Evolutionary conservation across 163 green algal genomes (phyloP), one percentile per base, ranked within the genome.

Genomic region (Coccomyxa subellipsoidea): DNA sequence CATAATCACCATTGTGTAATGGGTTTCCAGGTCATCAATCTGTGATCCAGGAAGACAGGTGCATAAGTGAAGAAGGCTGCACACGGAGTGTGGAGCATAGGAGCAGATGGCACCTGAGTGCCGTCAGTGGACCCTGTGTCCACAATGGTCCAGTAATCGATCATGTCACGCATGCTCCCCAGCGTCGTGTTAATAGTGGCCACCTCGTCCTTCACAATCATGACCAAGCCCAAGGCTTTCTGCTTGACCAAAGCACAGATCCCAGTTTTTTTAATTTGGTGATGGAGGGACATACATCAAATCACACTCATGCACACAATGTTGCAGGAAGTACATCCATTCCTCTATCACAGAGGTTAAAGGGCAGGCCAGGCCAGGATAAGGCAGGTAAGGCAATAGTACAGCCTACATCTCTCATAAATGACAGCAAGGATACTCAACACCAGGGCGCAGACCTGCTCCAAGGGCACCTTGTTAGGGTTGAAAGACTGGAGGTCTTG

Each of bases 161-260:
- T 59, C 32, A 54, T 27, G 18, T n/a, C 53, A 31, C 69, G 66
- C 8, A 77, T 37, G 35, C 78, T 76, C 15, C 31, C 53, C 23
- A 82, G 23, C 23, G 78, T 82, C 54, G 66, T 36, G n/a, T 40
- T 66, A 27, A 82, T 82, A 12, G 37, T 75, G 54, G 36, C 78
- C 2, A 66, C 78, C 78, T 82, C 78, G 36, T 82, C 59, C 54
- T 66, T 76, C 34, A 82, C 78, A 47, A 82, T 82, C 78, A 82
- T 82, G 32, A 47, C 37, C 54, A 82, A 34, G 7, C 78, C 78
- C 34, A 82, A 54, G 32, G 27, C n/a, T 54, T 54, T 36, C 25
- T 34, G 1, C 18, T 59, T 54, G 35, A n/a, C 5, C 2, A 25
- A 10, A 27, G 7, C 76, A n/a, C 76, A 29, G 8, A 73, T 7